These are phyloP conservation scores for Pythium sp. DNA, from an alignment of 352 stramenopile genomes.

Conservation along the genomic window DNA sequence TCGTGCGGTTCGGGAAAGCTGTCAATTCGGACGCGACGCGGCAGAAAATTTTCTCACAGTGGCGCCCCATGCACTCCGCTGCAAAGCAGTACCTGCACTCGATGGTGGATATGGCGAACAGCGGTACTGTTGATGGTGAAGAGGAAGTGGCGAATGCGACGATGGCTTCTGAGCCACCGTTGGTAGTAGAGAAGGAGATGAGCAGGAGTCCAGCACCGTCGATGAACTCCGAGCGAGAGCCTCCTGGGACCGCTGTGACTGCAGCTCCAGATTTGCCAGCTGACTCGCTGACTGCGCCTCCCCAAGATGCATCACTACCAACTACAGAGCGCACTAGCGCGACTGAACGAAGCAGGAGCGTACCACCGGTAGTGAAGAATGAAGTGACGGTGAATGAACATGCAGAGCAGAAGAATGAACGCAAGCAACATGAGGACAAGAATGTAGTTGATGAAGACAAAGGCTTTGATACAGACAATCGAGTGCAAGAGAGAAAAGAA, in stretches of 20 bases:
- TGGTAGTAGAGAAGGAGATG: neutral
- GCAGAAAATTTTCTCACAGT: conserved; percentile 17
- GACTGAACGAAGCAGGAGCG: neutral
- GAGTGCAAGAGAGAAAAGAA: no score
- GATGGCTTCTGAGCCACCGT: neutral
- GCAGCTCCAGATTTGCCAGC: neutral
- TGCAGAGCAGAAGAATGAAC: neutral
- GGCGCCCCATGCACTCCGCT: conserved; percentile 19
- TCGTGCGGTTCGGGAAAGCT: conserved; percentile 15
- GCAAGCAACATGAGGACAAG: neutral
- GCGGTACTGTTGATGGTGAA: neutral
- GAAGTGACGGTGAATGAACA: neutral
- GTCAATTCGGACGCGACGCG: conserved; percentile 18
- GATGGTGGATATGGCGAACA: conserved; percentile 7
- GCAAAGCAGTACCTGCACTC: conserved; percentile 18
- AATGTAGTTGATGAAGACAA: neutral
- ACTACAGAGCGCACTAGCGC: neutral
- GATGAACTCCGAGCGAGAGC: conserved; percentile 4
- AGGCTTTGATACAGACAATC: neutral
- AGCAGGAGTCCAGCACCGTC: neutral
- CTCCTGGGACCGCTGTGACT: neutral
- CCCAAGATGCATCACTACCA: neutral
- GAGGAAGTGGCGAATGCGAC: neutral
- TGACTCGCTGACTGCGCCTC: neutral
- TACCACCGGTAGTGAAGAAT: neutral